These are phyloP conservation scores for Samsoniella hepiali DNA, from an alignment of 2,329 filamentous ascomycete species.

Conservation along the genomic window DNA sequence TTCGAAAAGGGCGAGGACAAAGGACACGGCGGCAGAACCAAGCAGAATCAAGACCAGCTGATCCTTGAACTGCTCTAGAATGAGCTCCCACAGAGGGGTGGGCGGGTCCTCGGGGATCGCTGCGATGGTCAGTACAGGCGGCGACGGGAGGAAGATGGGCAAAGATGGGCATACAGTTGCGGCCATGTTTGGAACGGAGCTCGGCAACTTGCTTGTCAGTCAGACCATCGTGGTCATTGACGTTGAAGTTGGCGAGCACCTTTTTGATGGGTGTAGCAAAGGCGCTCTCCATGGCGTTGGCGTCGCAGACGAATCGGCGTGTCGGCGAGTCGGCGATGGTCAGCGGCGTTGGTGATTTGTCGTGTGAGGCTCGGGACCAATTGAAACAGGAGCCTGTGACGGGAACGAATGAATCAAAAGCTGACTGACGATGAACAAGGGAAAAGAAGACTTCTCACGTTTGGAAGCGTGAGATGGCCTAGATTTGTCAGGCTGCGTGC, in stretches of 20 bases:
- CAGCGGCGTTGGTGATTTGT: neutral
- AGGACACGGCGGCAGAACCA: constrained; percentile 88
- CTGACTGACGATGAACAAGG: constrained; percentile 13
- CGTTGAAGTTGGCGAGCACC: constrained; percentile 57
- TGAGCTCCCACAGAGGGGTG: constrained; percentile 92
- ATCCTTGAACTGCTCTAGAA: constrained; percentile 98
- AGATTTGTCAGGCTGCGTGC: constrained; percentile 19
- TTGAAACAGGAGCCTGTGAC: constrained; percentile 3
- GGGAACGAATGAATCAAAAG: constrained; percentile 14
- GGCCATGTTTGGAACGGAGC: constrained; percentile 58
- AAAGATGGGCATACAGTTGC: constrained; percentile 54
- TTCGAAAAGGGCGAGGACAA: constrained; percentile 89
- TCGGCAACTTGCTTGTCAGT: constrained; percentile 56
- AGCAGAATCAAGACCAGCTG: constrained; percentile 95
- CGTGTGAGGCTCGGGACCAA: constrained; percentile 7
- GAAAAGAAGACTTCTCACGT: constrained; percentile 8
- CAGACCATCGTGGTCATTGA: constrained; percentile 54
- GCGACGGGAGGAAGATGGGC: neutral
- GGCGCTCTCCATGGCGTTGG: constrained; percentile 57
- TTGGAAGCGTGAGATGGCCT: constrained; percentile 7
- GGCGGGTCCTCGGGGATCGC: constrained; percentile 81
- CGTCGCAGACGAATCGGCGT: constrained; percentile 22
- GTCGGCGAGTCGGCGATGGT: constrained; percentile 3
- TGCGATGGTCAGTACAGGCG: constrained; percentile 28
- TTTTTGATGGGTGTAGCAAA: constrained; percentile 56